phyloP scores from a whole-genome alignment of 2,329 filamentous ascomycete species.

The Fusarium udum region DNA sequence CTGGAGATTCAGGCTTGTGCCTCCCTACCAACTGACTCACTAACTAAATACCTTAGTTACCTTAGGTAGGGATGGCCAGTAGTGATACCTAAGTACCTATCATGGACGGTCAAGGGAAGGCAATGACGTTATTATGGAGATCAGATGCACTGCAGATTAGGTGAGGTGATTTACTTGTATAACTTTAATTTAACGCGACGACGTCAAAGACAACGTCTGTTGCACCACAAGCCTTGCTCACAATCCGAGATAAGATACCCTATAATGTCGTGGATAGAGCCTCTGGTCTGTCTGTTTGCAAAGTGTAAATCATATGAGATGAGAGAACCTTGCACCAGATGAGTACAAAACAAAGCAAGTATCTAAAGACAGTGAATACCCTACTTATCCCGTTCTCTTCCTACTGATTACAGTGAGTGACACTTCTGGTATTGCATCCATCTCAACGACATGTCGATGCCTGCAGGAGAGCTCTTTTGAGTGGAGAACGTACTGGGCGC shows the following conservation, averaged over 20 bases:
- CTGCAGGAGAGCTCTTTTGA: neutral
- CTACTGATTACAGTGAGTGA: neutral
- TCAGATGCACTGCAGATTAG: neutral
- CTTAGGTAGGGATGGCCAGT: too few species aligned
- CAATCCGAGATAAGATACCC: neutral
- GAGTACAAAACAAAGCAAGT: neutral
- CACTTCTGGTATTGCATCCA: neutral
- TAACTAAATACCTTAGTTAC: neutral
- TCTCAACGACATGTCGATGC: neutral
- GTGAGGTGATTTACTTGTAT: neutral
- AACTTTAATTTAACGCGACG: neutral
- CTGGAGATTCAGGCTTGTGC: neutral
- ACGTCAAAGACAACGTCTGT: neutral
- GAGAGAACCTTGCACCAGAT: neutral
- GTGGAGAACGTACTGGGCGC: conserved; percentile 23
- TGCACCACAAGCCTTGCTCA: neutral
- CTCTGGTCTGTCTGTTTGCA: neutral
- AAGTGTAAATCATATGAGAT: neutral
- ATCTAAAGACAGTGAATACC: neutral
- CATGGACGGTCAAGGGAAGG: neutral
- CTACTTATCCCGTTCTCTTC: neutral
- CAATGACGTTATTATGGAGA: neutral
- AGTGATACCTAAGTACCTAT: neutral
- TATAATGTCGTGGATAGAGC: neutral
- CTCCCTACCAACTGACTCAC: neutral